Base-by-base conservation (phyloP, 2,329 filamentous ascomycete species). In the Aspergillus melleus region DNA sequence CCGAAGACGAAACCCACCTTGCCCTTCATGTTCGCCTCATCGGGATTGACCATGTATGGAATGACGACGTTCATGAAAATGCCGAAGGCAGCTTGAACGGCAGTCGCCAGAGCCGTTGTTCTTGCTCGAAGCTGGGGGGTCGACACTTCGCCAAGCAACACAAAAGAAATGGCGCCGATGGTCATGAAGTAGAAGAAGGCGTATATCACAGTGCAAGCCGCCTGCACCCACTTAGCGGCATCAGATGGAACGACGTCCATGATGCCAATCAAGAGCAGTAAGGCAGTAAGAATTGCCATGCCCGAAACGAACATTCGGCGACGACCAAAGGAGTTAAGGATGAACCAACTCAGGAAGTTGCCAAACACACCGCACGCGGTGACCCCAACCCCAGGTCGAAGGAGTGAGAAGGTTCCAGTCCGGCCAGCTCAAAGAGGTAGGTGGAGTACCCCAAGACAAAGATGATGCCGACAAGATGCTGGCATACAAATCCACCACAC, bases 351-450 rank as follows among this genome's bases (percentile, higher is more conserved):
- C 54, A 71, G 59, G n/a, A 75, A 64, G 52, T 73, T 77, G 9
- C 76, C 78, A 12, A 75, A 62, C 6, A 80, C 71, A 20, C 76
- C 76, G 54, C 42, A 62, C 4, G 51, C 54, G 4, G 50, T 61
- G 50, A 60, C 47, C 52, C 66, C 66, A 39, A 71, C 73, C 5
- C 74, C 75, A 20, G 69, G n/a, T 74, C 66, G 57, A 79, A 79
- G 1, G 76, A 72, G 46, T 59, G 24, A 2, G 52, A 26, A 3
- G 52, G 50, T 3, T 19, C 20, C 4, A 63, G 19, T 1, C 79
- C 79, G 4, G 78, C 78, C 6, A 75, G 75, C 52, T 80, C 68
- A 69, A 82, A 81, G 72, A 82, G 82, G 67, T 82, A 82, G 3
- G 76, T 80, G 5, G 74, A 73, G 36, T 61, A 63, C 14, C 57